Evolutionary conservation across 2,329 filamentous ascomycete genomes (phyloP), one percentile per base, ranked within the genome.

Genomic region (Lachnellula hyalina): DNA sequence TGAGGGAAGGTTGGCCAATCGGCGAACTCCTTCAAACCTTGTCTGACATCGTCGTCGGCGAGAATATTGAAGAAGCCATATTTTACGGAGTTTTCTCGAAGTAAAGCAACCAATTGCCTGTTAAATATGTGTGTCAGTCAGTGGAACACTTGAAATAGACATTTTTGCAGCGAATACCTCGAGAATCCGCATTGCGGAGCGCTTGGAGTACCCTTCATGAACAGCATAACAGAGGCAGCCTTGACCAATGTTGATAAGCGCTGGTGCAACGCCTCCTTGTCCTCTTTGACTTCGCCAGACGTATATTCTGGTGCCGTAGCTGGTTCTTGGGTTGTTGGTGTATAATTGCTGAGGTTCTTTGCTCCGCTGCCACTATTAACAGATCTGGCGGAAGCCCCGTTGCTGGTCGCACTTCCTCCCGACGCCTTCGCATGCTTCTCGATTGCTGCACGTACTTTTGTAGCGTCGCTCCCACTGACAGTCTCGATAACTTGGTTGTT

Each of bases 11-110:
- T 99, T 9, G 94, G 94, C 94, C 94, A 99, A 59, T 97, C 94
- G n/a, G 91, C 91, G 71, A 85, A 97, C 74, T 94, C 90, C 80
- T 99, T 99, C 68, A 99, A 75, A 0, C 94, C 94, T 75, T 97
- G 93, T 58, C 94, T 82, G 47, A 99, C 94, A 72, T 97, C 93
- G 67, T 99, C 93, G 70, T 99, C 94, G 60, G 94, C 94, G 65
- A 99, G 74, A 61, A 99, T 99, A 71, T 99, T 97, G 79, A 99
- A 99, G 78, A 99, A 99, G 19, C 94, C 94, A 71, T 97, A 99
- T 71, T 96, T 90, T 57, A 99, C 88, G 49, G 87, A 87, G 69
- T 90, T 86, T 74, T 97, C 93, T 51, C 94, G 83, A 65, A 99
- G 75, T 47, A 99, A 82, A 25, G 78, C 85, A 44, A 99, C 94